These are phyloP conservation scores for Daldinia decipiens DNA, from an alignment of 495 filamentous ascomycete species.

Conservation along the genomic window DNA sequence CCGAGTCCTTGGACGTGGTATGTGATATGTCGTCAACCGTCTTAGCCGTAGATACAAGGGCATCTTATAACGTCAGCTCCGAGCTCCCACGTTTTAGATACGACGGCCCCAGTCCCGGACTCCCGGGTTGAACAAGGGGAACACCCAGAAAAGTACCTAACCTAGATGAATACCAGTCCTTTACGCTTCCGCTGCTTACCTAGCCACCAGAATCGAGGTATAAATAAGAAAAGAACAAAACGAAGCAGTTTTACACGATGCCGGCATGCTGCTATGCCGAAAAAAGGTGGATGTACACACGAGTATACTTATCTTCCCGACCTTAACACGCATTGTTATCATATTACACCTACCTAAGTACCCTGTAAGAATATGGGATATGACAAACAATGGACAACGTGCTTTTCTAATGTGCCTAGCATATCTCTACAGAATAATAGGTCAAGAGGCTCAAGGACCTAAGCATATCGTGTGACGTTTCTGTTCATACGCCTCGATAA, in stretches of 20 bases:
- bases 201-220: neutral
- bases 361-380: neutral
- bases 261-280: neutral
- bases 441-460: neutral
- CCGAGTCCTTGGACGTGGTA: constrained; percentile 32
- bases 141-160: neutral
- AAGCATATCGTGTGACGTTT: neutral
- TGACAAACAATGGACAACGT: neutral
- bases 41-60: constrained; percentile 10
- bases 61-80: constrained; percentile 10
- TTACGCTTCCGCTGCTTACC: constrained; percentile 1
- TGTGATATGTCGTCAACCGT: constrained; percentile 7
- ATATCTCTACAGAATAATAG: neutral
- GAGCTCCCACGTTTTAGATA: constrained; percentile 6
- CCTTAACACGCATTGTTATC: neutral
- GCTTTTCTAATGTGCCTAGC: neutral
- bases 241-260: too few species aligned
- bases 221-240: neutral
- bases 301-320: neutral
- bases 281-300: neutral
- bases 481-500: neutral
- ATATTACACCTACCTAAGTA: neutral
- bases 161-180: neutral
- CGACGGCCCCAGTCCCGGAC: constrained; percentile 7
- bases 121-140: constrained; percentile 30